Evolutionary conservation across 2,329 filamentous ascomycete genomes (phyloP).

Genomic region (Fonsecaea monophora): DNA sequence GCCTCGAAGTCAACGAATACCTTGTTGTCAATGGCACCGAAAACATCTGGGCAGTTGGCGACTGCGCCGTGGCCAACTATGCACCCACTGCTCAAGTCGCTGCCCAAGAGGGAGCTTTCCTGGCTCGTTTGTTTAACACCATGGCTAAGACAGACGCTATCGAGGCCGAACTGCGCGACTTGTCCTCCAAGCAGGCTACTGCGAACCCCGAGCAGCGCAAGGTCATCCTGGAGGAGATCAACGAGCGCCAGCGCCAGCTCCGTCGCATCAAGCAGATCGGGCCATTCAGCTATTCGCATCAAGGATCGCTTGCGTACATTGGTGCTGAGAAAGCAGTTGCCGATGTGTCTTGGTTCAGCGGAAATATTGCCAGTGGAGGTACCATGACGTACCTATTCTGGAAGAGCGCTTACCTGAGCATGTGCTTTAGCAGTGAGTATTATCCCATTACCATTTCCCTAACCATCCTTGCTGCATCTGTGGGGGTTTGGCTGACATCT

Average conservation of each 20-base stretch:
- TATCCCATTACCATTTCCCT: conserved; percentile 8
- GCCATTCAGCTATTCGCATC: conserved; percentile 98
- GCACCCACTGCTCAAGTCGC: conserved; percentile 97
- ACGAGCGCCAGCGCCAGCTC: conserved; percentile 83
- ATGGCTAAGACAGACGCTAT: conserved; percentile 93
- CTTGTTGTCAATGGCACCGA: conserved; percentile 96
- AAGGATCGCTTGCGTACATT: conserved; percentile 96
- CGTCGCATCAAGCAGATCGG: conserved; percentile 91
- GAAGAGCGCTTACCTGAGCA: conserved; percentile 96
- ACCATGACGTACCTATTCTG: conserved; percentile 97
- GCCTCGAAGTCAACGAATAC: conserved; percentile 97
- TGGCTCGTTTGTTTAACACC: conserved; percentile 96
- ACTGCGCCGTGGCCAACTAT: conserved; percentile 97
- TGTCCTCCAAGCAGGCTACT: conserved; percentile 70
- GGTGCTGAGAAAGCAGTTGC: conserved; percentile 97
- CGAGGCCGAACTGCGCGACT: conserved; percentile 74
- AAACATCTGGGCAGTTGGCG: conserved; percentile 97
- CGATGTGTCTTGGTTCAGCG: conserved; percentile 96
- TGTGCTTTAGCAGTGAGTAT: conserved; percentile 98
- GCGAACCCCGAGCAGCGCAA: conserved; percentile 69
- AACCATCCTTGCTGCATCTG: not conserved
- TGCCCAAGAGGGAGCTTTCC: conserved; percentile 91
- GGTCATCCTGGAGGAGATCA: conserved; percentile 74
- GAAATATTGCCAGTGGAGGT: conserved; percentile 92
- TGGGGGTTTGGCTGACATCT: not conserved